A percentile compares a stretch with the other conserved stretches of the same genome.
These are phyloP conservation scores for Pseudogymnoascus sp. DNA, from an alignment of 2,329 filamentous ascomycete species.

Conservation along the genomic window DNA sequence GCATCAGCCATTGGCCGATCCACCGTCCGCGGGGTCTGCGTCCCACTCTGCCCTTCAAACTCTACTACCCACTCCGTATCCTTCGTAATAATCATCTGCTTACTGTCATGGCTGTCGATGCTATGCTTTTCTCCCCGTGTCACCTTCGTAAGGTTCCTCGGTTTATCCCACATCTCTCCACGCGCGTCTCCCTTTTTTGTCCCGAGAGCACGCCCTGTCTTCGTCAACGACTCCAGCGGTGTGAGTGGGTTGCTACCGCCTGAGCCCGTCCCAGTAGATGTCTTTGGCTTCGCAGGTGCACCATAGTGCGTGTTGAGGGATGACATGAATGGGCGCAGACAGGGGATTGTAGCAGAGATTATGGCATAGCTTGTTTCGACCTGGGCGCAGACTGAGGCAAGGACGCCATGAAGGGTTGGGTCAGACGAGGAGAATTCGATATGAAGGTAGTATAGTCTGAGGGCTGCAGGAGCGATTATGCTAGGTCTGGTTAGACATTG, in stretches of 20 bases:
- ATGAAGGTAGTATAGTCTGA: slow-evolving; percentile 34
- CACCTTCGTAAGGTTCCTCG: not conserved
- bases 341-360: slow-evolving; percentile 35
- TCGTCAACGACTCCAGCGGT: not conserved
- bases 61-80: slow-evolving; percentile 20
- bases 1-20: not conserved
- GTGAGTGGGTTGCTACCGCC: not conserved
- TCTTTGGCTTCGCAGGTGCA: slow-evolving; percentile 14
- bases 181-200: not conserved
- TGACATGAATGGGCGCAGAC: slow-evolving; percentile 37
- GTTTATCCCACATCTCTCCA: not conserved
- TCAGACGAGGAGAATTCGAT: slow-evolving; percentile 28
- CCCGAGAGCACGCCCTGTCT: not conserved
- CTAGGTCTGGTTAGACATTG: slow-evolving; percentile 21
- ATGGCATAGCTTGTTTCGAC: slow-evolving; percentile 36
- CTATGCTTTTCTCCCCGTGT: slow-evolving; percentile 10
- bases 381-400: slow-evolving; percentile 32
- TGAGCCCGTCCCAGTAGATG: not conserved
- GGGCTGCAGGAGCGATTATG: slow-evolving; percentile 32
- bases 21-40: not conserved
- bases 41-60: not conserved
- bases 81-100: slow-evolving; percentile 17
- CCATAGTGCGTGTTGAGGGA: slow-evolving; percentile 30
- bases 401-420: slow-evolving; percentile 31
- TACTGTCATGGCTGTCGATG: slow-evolving; percentile 16